Evolutionary conservation across 129 eudicot species (phyloP).

Genomic region (Saussurea involucrata): DNA sequence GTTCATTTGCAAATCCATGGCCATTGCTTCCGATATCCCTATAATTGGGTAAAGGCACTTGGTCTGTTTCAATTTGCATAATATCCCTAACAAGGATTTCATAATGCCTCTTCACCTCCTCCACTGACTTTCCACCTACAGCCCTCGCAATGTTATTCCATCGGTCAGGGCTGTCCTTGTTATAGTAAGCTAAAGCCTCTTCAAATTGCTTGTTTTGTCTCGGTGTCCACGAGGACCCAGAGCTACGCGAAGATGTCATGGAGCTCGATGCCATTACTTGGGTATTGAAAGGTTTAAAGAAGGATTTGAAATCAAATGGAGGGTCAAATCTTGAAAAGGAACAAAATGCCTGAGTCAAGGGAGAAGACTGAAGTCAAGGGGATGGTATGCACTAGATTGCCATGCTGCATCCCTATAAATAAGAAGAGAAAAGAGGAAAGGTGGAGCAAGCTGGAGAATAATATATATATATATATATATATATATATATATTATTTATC

Average conservation of each 20-base stretch:
- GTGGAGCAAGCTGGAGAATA: slow-evolving; percentile 62
- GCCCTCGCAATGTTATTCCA: slow-evolving; percentile 74
- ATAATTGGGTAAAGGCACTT: slow-evolving; percentile 71
- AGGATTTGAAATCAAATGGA: slow-evolving; percentile 18
- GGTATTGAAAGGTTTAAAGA: background rate
- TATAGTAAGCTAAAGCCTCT: slow-evolving; percentile 74
- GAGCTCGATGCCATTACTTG: slow-evolving; percentile 61
- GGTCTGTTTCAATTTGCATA: slow-evolving; percentile 72
- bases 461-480: too few relatives aligned
- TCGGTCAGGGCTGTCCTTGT: slow-evolving; percentile 76
- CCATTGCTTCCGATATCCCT: slow-evolving; percentile 40
- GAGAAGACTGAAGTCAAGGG: slow-evolving; percentile 45
- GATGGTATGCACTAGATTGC: slow-evolving; percentile 38
- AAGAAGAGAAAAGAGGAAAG: slow-evolving; percentile 32
- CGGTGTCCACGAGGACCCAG: slow-evolving; percentile 58
- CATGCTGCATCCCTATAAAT: slow-evolving; percentile 42
- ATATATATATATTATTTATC: too few relatives aligned
- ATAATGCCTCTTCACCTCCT: slow-evolving; percentile 79
- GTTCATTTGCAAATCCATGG: slow-evolving; percentile 51
- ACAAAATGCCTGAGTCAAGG: slow-evolving; percentile 25
- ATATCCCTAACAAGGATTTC: slow-evolving; percentile 62
- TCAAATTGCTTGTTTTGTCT: slow-evolving; percentile 87
- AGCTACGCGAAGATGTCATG: slow-evolving; percentile 46
- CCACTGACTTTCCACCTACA: slow-evolving; percentile 67
- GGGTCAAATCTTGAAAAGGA: slow-evolving; percentile 3